phyloP scores from a whole-genome alignment of 768 basidiomycete genomes.

The Holtermannia corniformis region DNA sequence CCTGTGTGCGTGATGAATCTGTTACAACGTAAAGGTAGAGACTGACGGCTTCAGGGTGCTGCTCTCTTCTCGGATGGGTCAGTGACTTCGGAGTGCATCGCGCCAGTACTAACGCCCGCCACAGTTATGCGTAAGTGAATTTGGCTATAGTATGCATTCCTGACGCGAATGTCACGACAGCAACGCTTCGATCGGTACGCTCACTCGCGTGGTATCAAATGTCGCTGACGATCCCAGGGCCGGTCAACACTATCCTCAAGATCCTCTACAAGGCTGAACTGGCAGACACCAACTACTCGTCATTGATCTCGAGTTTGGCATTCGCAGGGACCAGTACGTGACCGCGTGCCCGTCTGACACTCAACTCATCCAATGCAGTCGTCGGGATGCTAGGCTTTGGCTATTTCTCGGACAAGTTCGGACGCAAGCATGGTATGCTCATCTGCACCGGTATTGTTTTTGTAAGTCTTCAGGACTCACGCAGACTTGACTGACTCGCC shows the following conservation, averaged over 20 bases:
- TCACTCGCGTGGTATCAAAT: background rate
- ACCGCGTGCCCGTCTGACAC: constrained; percentile 47
- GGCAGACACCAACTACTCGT: constrained; percentile 52
- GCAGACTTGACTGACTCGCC: too few relatives aligned
- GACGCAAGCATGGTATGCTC: constrained; percentile 56
- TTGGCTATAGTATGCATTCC: too few relatives aligned
- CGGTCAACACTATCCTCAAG: constrained; percentile 46
- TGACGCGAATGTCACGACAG: background rate
- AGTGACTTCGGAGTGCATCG: constrained; percentile 3
- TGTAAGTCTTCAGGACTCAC: too few relatives aligned
- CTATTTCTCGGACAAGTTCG: constrained; percentile 75
- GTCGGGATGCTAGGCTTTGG: constrained; percentile 36
- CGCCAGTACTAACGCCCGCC: background rate
- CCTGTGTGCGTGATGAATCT: constrained; percentile 12
- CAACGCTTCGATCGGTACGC: background rate
- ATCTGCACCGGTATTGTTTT: constrained; percentile 71
- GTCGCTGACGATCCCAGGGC: constrained; percentile 20
- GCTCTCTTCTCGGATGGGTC: constrained; percentile 29
- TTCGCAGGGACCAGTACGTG: constrained; percentile 85
- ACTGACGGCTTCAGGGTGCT: constrained; percentile 15
- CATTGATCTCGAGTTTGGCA: constrained; percentile 55
- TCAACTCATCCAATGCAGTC: background rate
- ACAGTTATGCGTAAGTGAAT: too few relatives aligned
- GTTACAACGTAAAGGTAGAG: background rate
- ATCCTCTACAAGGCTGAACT: constrained; percentile 57